Base-by-base conservation (phyloP, 176 grass and related monocot species). In the Juncus effusus region DNA sequence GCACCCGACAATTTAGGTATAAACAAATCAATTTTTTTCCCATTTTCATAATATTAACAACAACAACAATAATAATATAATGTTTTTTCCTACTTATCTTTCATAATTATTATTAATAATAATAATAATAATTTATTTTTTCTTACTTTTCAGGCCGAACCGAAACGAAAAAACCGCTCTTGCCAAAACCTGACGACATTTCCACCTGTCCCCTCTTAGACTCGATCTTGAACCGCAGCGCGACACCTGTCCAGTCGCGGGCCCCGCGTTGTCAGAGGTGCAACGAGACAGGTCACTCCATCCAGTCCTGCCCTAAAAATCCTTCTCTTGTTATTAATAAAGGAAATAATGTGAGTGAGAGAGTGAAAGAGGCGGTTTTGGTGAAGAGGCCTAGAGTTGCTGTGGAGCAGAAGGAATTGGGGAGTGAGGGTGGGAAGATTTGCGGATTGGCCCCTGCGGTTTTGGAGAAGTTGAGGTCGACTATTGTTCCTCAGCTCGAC, bases 211-310 rank as follows among this genome's bases (percentile, higher is more conserved):
- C 80, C 73, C 71, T 83, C 71, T 60, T 72, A 56, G 82, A 69
- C 74, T 73, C 79, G 2, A 59, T 75, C 14, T 50, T 67, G 51
- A 76, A 79, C 47, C 79, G 55, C 68, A 83, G 77, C 45, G 38
- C 62, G 41, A 73, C 62, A 74, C 79, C 78, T 61, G 73, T 44
- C 51, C 40, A 51, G 8, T 56, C 69, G 35, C 67, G 40, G 57
- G 19, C 63, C 62, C 38, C 60, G 4, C 72, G 81, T 58, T 93
- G 88, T 73, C 83, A 93, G 49, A 74, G 75, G 51, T 93, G 82
- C 77, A 92, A 99, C 84, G 88, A 86, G 86, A 49, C 3, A 15
- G 88, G 80, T 42, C 94, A 97, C 72, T 64, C 73, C 51, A 82
- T 81, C 10, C 88, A 93, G 73, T 89, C 76, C 65, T 93, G 94